phyloP scores from a whole-genome alignment of 768 basidiomycete species.

The Phylloporus sp. region DNA sequence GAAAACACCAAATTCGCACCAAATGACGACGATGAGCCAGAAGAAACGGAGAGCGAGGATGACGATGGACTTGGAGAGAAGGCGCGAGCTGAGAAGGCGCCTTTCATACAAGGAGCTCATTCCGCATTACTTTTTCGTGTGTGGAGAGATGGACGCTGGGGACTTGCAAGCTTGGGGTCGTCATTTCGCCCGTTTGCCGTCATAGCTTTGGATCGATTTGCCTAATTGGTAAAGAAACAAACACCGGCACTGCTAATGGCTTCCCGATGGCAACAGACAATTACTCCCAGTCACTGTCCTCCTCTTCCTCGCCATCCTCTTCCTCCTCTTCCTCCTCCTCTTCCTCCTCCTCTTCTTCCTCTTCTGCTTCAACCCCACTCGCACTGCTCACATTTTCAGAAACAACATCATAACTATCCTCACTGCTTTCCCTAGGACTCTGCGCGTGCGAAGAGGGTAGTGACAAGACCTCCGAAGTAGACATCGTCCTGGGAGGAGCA shows the following conservation, averaged over 20 bases:
- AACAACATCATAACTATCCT: conserved; percentile 66
- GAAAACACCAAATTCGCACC: conserved; percentile 61
- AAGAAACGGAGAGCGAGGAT: conserved; percentile 43
- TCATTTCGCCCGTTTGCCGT: too few relatives aligned
- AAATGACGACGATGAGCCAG: conserved; percentile 55
- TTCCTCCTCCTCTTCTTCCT: conserved; percentile 26
- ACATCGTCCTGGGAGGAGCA: conserved; percentile 19
- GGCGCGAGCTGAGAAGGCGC: conserved; percentile 22
- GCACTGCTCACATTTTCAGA: conserved; percentile 46
- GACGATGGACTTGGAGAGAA: conserved; percentile 27
- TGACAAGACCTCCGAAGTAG: conserved; percentile 18
- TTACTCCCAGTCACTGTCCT: conserved; percentile 58
- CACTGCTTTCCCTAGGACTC: conserved; percentile 53
- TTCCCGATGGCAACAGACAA: too few relatives aligned
- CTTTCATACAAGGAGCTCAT: conserved; percentile 29
- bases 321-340: conserved; percentile 26
- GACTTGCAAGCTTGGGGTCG: too few relatives aligned
- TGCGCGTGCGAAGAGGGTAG: conserved; percentile 32
- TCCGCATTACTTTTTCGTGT: conserved; percentile 26
- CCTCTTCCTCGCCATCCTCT: conserved; percentile 26
- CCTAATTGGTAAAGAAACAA: conserved; percentile 9
- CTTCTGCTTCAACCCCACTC: conserved; percentile 31
- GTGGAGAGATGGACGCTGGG: too few relatives aligned
- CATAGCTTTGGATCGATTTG: conserved; percentile 1
- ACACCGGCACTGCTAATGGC: too few relatives aligned